Evolutionary conservation across 257 asterid species (phyloP), one percentile per base, ranked within the genome.

Genomic region (Solanum acaule): DNA sequence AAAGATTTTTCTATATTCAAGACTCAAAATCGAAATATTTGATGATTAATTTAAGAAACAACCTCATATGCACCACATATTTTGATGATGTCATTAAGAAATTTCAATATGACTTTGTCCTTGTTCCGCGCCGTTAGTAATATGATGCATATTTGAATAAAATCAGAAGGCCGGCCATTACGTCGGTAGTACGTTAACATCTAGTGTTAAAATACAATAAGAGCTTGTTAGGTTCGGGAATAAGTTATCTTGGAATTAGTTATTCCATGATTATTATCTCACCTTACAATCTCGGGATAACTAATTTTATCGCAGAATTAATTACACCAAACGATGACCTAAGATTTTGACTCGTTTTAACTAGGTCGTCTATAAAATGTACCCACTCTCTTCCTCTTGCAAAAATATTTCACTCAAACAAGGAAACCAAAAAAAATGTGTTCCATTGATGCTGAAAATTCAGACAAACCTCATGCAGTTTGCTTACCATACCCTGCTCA

Each of bases 401-500:
- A 34, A 72, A 15, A 42, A 52, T 16, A 72, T 14, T 2, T 46
- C 59, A 35, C 29, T 27, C 59, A 37, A 84, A 22, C 2, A 27
- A 61, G 10, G 15, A 33, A 61, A 22, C 20, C 68, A 59, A n/a
- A 65, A 33, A 20, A 65, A 63, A 85, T 85, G 87, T 40, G 81
- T 38, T 85, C 81, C 33, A 37, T 40, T 25, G 10, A 63, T 29
- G 40, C 46, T 20, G 86, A 83, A 52, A 27, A 33, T 72, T 35
- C 34, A 20, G 49, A 49, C 13, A 87, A 87, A 63, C 87, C 90
- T 34, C 87, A 71, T 88, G 90, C 85, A 13, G 87, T 83, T 20
- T 82, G 83, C 59, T 6, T 88, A 14, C 90, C 90, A 35, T 67
- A 88, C 42, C 90, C 90, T 20, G 87, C 87, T 1, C 90, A 88